Base-by-base conservation (phyloP, 73 alveolate species). In the Diophrys appendiculata region DNA sequence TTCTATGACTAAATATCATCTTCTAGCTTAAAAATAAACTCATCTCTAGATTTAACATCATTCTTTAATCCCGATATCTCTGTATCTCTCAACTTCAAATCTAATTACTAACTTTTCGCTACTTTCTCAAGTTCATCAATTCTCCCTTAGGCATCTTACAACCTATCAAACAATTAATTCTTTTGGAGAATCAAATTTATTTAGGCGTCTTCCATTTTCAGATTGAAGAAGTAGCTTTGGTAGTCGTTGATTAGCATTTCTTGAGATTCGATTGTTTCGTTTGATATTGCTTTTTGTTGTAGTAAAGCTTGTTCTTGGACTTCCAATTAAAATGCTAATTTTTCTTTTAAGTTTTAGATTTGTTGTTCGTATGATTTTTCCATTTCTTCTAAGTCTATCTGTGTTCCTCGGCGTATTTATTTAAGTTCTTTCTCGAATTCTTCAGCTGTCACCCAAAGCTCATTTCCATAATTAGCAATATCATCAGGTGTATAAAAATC, bases 371-470 rank as follows among this genome's bases (percentile, higher is more conserved):
- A 43, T 5, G n/a, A 5, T 43, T 43, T 18, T 43, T 43, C 18
- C 60, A 43, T 43, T 43, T 5, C 60, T 43, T 43, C 60, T 18
- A 43, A 11, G 5, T 43, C 60, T 24, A 67, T 18, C 29, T 67
- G 54, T 3, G 25, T n/a, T 2, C 75, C 75, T 28, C 31, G 23
- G 3, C 5, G 3, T 29, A 31, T 23, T 67, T 23, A 43, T 67
- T 29, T 18, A 3, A 67, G 53, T 31, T 67, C 31, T 28, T 29
- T 18, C 54, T 67, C 75, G 53, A 67, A 67, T 3, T 67, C 75
- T 54, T 67, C 54, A 18, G 54, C 54, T 1, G 75, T 25, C 5
- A 67, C 54, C 75, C 75, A 67, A 26, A 67, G 54, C 54, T 67
- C 75, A 28, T 67, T 67, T 11, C 60, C 60, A 11, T 11, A 18